Conservation (phyloP, 2,329 filamentous ascomycete genomes). For the Venturia oleaginea region DNA sequence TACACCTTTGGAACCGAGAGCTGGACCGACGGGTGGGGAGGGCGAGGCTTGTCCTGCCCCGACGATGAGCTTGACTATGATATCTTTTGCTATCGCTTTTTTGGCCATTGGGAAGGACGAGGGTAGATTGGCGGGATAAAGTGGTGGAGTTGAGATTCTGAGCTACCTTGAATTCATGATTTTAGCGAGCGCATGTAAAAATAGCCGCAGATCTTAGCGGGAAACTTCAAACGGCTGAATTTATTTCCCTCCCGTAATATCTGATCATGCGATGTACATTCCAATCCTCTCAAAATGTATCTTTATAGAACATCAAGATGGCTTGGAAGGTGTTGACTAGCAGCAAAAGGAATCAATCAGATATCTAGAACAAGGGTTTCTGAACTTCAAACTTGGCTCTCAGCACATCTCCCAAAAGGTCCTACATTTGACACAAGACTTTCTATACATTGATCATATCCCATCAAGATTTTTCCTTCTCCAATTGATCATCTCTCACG, state of each 20-base stretch:
- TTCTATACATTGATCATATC: background rate
- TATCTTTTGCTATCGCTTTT: slow-evolving; percentile 47
- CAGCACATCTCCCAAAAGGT: too few relatives aligned
- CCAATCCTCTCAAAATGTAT: too few relatives aligned
- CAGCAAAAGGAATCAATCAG: too few relatives aligned
- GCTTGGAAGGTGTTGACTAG: too few relatives aligned
- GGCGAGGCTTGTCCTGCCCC: slow-evolving; percentile 92
- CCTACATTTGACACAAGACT: background rate
- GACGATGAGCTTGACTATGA: slow-evolving; percentile 94
- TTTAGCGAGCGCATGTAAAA: background rate
- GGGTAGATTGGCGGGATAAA: background rate
- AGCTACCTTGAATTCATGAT: background rate
- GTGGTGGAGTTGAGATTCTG: background rate
- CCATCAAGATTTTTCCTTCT: background rate
- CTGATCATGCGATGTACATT: too few relatives aligned
- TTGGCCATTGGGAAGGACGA: slow-evolving; percentile 36
- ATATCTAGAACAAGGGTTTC: too few relatives aligned
- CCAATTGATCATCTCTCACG: background rate
- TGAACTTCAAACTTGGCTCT: too few relatives aligned
- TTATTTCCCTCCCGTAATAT: too few relatives aligned
- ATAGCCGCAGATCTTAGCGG: background rate
- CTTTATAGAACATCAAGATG: too few relatives aligned
- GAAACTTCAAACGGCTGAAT: background rate
- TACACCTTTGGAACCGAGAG: slow-evolving; percentile 91
- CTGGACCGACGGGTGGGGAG: slow-evolving; percentile 91